These are phyloP conservation scores for Mycena vitilis DNA, from an alignment of 768 basidiomycete genomes.

Conservation along the genomic window DNA sequence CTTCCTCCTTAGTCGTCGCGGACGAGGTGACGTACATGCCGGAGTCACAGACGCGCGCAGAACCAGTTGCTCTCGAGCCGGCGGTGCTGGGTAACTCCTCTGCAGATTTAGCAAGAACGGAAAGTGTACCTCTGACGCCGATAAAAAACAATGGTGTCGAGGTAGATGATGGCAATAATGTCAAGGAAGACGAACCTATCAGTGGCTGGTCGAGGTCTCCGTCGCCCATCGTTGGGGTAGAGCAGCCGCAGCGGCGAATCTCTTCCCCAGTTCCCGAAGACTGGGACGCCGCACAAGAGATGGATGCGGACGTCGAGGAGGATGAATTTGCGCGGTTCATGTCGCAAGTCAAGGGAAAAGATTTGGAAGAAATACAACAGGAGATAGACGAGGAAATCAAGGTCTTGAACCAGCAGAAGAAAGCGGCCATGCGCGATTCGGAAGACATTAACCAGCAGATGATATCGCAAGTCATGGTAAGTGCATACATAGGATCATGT, in stretches of 20 bases:
- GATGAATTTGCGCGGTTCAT: conserved; percentile 94
- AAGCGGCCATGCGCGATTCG: conserved; percentile 91
- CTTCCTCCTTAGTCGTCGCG: neutral
- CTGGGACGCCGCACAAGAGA: conserved; percentile 90
- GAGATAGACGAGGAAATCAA: conserved; percentile 96
- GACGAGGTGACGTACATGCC: neutral
- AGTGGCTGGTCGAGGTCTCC: conserved; percentile 47
- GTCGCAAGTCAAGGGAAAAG: conserved; percentile 89
- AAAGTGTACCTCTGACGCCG: neutral
- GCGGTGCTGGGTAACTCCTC: neutral
- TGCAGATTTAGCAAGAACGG: neutral
- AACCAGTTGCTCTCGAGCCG: neutral
- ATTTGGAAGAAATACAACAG: conserved; percentile 81
- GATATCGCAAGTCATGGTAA: conserved; percentile 85
- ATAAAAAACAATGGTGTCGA: neutral
- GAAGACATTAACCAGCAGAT: conserved; percentile 97
- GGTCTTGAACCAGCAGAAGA: conserved; percentile 82
- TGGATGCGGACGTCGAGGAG: conserved; percentile 82
- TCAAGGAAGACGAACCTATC: conserved; percentile 17
- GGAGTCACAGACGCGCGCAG: conserved; percentile 2
- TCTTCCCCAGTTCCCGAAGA: conserved; percentile 50
- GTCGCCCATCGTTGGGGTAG: conserved; percentile 43
- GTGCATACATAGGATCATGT: conserved; percentile 34
- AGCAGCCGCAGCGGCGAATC: conserved; percentile 39
- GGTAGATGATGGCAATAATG: neutral